These are phyloP conservation scores for Scleromitrula shiraiana DNA, from an alignment of 2,329 filamentous ascomycete species.

Conservation along the genomic window DNA sequence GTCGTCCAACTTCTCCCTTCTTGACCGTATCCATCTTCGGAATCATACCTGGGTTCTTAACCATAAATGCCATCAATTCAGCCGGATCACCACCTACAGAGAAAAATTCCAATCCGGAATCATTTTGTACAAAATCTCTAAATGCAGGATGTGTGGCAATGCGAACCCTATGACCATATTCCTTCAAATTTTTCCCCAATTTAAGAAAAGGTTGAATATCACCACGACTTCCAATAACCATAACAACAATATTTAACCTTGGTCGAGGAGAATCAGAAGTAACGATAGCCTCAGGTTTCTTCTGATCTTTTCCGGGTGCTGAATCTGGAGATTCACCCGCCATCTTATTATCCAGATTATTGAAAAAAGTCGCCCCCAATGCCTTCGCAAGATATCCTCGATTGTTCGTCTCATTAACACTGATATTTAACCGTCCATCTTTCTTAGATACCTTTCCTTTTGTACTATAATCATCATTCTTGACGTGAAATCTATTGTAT, in stretches of 20 bases:
- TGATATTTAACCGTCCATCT: constrained; percentile 65
- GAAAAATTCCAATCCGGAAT: constrained; percentile 71
- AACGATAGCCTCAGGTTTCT: constrained; percentile 19
- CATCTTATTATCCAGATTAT: constrained; percentile 36
- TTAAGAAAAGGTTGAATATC: constrained; percentile 76
- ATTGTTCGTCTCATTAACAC: constrained; percentile 61
- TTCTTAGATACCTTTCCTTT: constrained; percentile 56
- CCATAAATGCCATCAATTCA: constrained; percentile 80
- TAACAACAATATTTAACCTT: constrained; percentile 67
- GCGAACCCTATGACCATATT: constrained; percentile 67
- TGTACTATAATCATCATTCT: constrained; percentile 57
- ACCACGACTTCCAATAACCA: constrained; percentile 73
- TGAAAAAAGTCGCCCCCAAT: constrained; percentile 54
- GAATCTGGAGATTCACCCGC: constrained; percentile 9
- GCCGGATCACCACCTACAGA: constrained; percentile 71
- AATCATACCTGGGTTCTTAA: constrained; percentile 71
- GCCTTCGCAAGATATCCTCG: constrained; percentile 68
- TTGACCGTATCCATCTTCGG: constrained; percentile 65
- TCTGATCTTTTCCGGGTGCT: background rate
- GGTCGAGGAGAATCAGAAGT: constrained; percentile 12
- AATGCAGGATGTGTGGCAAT: constrained; percentile 75
- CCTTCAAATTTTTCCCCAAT: constrained; percentile 63
- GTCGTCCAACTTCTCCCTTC: constrained; percentile 61
- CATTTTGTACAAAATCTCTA: constrained; percentile 64
- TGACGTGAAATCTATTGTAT: constrained; percentile 50